Evolutionary conservation across 2,329 filamentous ascomycete genomes (phyloP), one percentile per base, ranked within the genome.

Genomic region (Xylariomycetidae sp.): DNA sequence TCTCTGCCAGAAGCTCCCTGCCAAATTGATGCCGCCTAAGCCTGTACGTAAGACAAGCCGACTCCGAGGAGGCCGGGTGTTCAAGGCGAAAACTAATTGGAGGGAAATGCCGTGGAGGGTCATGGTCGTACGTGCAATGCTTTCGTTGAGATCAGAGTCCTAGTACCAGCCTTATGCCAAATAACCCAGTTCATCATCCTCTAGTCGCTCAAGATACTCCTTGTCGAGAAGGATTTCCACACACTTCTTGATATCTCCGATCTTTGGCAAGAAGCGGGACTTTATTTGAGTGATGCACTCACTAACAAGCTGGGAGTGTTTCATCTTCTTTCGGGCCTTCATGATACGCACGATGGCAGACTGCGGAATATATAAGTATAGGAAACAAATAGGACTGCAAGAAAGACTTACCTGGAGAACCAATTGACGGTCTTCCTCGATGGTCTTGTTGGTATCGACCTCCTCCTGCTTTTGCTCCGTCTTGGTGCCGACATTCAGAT

Each of bases 251-350:
- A 98, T 98, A 51, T 98, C 92, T 12, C 79, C 73, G 18, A 98
- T 77, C 66, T 94, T 94, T 25, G 92, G 92, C 37, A 88, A 81
- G 63, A 98, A 98, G 25, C 92, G 86, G 26, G 80, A 82, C 59
- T 85, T 87, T 61, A 98, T 96, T 63, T 97, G 92, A 55, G 82
- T 84, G 60, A 98, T 97, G 16, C 89, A 94, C 66, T 98, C 92
- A 56, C 87, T 83, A 34, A 98, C 88, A 10, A 98, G 81, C 56
- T 92, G 85, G 41, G 83, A 81, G 66, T 98, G 90, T 77, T 96
- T 97, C 87, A 97, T 94, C 68, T 84, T 87, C 80, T 98, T 97
- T 41, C 92, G 84, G 4, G 90, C 94, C 71, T 98, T 98, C 92
- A 98, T 98, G 69, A 98, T 96, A 55, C 92, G 87, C 37, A 98